phyloP scores from a whole-genome alignment of 2,329 filamentous ascomycete species.

The Colletotrichum eremochloae region DNA sequence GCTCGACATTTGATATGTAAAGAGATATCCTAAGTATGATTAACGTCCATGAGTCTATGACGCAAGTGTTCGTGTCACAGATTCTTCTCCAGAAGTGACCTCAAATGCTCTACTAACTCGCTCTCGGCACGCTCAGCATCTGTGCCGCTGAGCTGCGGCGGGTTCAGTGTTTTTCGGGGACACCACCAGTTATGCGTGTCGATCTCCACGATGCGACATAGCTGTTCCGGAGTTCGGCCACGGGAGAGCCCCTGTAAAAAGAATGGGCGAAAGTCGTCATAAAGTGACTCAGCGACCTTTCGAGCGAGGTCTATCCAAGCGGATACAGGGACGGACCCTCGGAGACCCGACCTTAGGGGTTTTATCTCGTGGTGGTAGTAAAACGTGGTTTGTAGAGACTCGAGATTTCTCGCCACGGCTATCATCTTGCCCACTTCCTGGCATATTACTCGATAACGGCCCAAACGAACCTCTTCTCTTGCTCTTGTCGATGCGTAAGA shows the following conservation, averaged over 20 bases:
- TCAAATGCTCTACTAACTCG: not conserved
- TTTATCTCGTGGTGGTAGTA: constrained; percentile 1
- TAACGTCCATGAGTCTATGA: too few relatives aligned
- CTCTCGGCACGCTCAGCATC: constrained; percentile 2
- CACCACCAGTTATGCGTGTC: constrained; percentile 5
- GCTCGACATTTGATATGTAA: not conserved
- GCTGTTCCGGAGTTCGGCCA: not conserved
- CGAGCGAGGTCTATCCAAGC: not conserved
- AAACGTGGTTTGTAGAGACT: not conserved
- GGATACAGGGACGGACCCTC: not conserved
- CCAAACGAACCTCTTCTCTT: not conserved
- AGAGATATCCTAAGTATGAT: not conserved
- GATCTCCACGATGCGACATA: not conserved
- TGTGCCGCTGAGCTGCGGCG: not conserved
- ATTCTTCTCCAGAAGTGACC: constrained; percentile 9
- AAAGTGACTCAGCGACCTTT: constrained; percentile 1
- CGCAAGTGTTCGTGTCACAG: not conserved
- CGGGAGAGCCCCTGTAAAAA: not conserved
- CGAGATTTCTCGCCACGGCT: not conserved
- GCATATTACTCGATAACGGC: not conserved
- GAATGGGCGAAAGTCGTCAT: constrained; percentile 7
- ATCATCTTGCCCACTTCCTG: not conserved
- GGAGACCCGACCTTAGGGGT: not conserved
- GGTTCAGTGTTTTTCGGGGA: not conserved
- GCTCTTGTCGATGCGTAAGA: not conserved